Evolutionary conservation across 352 stramenopile species (phyloP).

Genomic region (Aphanomyces euteiches): DNA sequence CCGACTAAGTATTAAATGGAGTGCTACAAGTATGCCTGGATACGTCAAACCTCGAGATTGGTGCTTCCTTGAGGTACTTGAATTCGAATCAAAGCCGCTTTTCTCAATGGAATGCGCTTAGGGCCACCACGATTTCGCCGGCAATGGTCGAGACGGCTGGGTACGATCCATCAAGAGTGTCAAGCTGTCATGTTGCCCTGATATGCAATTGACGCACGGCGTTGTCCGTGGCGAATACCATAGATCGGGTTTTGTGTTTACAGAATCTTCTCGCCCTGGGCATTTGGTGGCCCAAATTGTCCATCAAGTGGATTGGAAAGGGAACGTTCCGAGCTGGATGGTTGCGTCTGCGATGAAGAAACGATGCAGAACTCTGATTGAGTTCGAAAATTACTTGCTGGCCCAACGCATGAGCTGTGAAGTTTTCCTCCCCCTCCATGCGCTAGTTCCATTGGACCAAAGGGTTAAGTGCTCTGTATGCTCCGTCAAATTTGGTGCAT

Average conservation of each 20-base stretch:
- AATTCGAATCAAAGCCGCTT: slow-evolving; percentile 18
- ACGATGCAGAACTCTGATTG: slow-evolving; percentile 43
- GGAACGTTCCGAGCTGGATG: slow-evolving; percentile 44
- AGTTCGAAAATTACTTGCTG: slow-evolving; percentile 50
- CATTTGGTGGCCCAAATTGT: slow-evolving; percentile 61
- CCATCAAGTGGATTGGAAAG: slow-evolving; percentile 62
- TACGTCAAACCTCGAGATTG: not conserved
- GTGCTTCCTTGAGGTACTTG: slow-evolving; percentile 7
- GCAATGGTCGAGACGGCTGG: slow-evolving; percentile 53
- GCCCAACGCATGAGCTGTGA: slow-evolving; percentile 47
- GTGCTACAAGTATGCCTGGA: slow-evolving; percentile 35
- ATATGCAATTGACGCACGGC: slow-evolving; percentile 44
- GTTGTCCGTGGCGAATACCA: slow-evolving; percentile 67
- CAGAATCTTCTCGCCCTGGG: slow-evolving; percentile 52
- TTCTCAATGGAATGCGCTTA: slow-evolving; percentile 58
- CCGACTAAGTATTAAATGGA: slow-evolving; percentile 65
- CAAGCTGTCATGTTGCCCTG: slow-evolving; percentile 57
- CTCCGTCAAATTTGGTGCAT: slow-evolving; percentile 48
- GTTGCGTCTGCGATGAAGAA: slow-evolving; percentile 54
- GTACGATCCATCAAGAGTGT: slow-evolving; percentile 68
- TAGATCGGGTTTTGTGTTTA: slow-evolving; percentile 65
- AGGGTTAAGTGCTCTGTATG: slow-evolving; percentile 60
- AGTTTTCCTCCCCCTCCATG: slow-evolving; percentile 56
- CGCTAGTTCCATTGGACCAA: slow-evolving; percentile 56
- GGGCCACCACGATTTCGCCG: slow-evolving; percentile 69